Base-by-base conservation (phyloP, 805 yeast genomes). In the Suhomyces faveliae region DNA sequence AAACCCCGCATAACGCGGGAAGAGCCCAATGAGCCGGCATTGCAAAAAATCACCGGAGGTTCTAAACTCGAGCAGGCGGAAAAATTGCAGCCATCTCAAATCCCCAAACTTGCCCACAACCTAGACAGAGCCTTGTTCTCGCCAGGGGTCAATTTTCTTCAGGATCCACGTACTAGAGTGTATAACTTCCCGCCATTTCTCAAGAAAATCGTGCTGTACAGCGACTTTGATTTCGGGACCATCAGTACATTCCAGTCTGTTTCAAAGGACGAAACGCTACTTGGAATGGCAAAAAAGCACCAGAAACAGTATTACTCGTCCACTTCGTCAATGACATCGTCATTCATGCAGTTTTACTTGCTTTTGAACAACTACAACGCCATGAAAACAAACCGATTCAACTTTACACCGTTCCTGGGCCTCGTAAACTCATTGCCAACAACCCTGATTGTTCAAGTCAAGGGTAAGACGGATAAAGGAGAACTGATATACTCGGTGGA, bases 261-360 rank as follows among this genome's bases (percentile, higher is more conserved):
- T 0, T 79, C 87, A 3, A 79, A 79, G 57, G 97, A 92, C 67
- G 51, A 60, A 10, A 59, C 58, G 0, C 70, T 92, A 41, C 57
- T 78, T 0, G 45, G 70, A 4, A 62, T 85, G 8, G 83, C 92
- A 0, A 53, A 56, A 15, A 48, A 52, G 40, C 53, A 48, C 43
- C 56, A 55, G 37, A 71, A 56, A 61, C 64, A 59, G 47, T 92
- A 75, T 60, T 80, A 78, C 49, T 87, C 95, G 1, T 89, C 97
- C 1, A 90, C 98, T 0, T 87, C 96, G 15, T 87, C 96, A 1
- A 78, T 92, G 87, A 91, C 98, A 0, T 75, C 84, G 1, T 67
- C 84, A 0, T 73, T 92, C 40, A 73, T 83, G 3, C 95, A 90
- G 43, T 70, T 92, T 49, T 97, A 94, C 66, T 75, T 74, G 50